These are phyloP conservation scores for Kluyveromyces starmeri DNA, from an alignment of 805 yeast species.

Conservation along the genomic window DNA sequence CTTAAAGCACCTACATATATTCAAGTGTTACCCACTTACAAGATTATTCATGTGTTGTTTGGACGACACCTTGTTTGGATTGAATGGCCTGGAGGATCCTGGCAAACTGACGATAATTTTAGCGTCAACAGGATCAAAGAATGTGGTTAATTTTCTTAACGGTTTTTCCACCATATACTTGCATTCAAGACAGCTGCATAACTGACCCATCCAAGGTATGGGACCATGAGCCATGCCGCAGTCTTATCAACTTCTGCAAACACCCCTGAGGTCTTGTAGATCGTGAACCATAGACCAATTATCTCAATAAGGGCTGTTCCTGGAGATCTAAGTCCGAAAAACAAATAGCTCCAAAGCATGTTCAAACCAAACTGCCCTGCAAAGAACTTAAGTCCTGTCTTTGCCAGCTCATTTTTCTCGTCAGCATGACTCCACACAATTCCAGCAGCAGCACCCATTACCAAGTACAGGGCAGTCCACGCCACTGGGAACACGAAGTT, in stretches of 20 bases:
- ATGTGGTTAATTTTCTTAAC: too few relatives aligned
- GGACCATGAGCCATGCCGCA: slow-evolving; percentile 5
- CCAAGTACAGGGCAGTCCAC: slow-evolving; percentile 2
- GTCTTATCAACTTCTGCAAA: neutral
- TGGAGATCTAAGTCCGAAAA: slow-evolving; percentile 4
- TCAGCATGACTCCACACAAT: slow-evolving; percentile 1
- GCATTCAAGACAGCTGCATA: slow-evolving; percentile 4
- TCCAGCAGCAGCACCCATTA: slow-evolving; percentile 4
- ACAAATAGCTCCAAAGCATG: slow-evolving; percentile 4
- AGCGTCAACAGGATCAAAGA: too few relatives aligned
- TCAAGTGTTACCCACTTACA: too few relatives aligned
- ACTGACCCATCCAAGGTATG: slow-evolving; percentile 4
- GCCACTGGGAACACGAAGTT: slow-evolving; percentile 3
- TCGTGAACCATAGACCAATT: neutral
- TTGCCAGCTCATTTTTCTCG: neutral
- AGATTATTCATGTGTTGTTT: too few relatives aligned
- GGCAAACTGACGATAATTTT: too few relatives aligned
- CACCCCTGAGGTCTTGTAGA: slow-evolving; percentile 4
- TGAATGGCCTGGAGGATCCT: too few relatives aligned
- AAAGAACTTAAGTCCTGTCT: slow-evolving; percentile 1
- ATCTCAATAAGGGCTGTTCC: slow-evolving; percentile 1
- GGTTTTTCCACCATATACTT: slow-evolving; percentile 4
- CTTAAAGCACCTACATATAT: too few relatives aligned
- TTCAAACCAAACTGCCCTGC: slow-evolving; percentile 4
- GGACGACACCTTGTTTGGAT: too few relatives aligned